Conservation (phyloP, 805 yeast species). For the Ogataea parapolymorpha region DNA sequence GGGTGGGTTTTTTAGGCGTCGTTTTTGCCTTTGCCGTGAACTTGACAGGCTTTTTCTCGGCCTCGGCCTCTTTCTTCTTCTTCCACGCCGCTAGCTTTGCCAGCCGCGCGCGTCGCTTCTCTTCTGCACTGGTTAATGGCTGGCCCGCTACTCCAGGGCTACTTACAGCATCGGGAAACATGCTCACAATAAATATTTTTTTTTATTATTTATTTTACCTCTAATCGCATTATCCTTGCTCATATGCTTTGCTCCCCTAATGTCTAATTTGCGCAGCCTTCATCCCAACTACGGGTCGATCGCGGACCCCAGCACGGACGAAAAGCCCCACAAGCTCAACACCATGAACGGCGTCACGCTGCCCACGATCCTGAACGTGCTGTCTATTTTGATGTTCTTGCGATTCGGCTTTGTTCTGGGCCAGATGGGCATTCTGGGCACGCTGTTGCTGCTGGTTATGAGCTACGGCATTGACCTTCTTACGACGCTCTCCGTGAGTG, state of each 20-base stretch:
- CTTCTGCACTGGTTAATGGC: slow-evolving; percentile 26
- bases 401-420: slow-evolving; percentile 95
- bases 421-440: slow-evolving; percentile 86
- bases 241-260: neutral
- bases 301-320: slow-evolving; percentile 3
- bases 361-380: slow-evolving; percentile 89
- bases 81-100: slow-evolving; percentile 61
- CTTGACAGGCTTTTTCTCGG: slow-evolving; percentile 15
- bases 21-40: slow-evolving; percentile 17
- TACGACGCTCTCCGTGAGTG: slow-evolving; percentile 87
- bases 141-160: slow-evolving; percentile 8
- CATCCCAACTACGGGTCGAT: slow-evolving; percentile 9
- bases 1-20: neutral
- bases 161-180: slow-evolving; percentile 8
- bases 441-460: slow-evolving; percentile 60
- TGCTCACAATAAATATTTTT: neutral
- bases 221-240: neutral
- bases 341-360: slow-evolving; percentile 89
- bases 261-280: slow-evolving; percentile 1
- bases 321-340: slow-evolving; percentile 50
- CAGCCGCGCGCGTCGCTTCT: slow-evolving; percentile 40
- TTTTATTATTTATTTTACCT: neutral
- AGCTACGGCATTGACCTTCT: slow-evolving; percentile 79
- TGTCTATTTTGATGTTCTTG: slow-evolving; percentile 91
- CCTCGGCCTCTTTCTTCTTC: slow-evolving; percentile 43